Conservation (phyloP, 768 basidiomycete genomes). For the Naganishia randhawae region DNA sequence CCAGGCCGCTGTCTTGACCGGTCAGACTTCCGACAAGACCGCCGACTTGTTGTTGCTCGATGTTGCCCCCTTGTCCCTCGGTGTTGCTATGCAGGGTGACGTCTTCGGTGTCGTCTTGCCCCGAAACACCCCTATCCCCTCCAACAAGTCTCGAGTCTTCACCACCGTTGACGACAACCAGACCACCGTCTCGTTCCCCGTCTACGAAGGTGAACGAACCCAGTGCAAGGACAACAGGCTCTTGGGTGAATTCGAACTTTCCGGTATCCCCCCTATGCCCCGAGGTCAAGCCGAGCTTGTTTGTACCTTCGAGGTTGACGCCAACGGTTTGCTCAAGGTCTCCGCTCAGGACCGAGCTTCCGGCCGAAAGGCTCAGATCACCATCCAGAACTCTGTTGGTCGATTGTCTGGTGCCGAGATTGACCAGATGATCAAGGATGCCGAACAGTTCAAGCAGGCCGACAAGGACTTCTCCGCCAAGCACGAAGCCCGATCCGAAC, state of each 20-base stretch:
- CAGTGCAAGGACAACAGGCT: constrained; percentile 99
- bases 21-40: constrained; percentile 97
- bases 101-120: constrained; percentile 99
- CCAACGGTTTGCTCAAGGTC: constrained; percentile 98
- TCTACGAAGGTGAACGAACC: constrained; percentile 99
- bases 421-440: constrained; percentile 99
- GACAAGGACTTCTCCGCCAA: constrained; percentile 93
- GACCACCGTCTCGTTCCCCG: constrained; percentile 99
- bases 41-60: constrained; percentile 97
- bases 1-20: constrained; percentile 97
- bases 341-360: constrained; percentile 98
- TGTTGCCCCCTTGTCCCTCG: constrained; percentile 94
- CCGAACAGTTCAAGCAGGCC: constrained; percentile 65
- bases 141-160: constrained; percentile 98
- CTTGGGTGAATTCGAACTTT: constrained; percentile 99
- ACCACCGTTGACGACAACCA: constrained; percentile 99
- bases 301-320: constrained; percentile 98
- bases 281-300: constrained; percentile 99
- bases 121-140: constrained; percentile 98
- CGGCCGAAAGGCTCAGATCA: constrained; percentile 95
- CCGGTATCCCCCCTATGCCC: constrained; percentile 97
- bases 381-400: constrained; percentile 97
- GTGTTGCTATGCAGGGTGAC: constrained; percentile 99
- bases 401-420: constrained; percentile 96
- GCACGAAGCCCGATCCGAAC: constrained; percentile 96